phyloP scores from a whole-genome alignment of 139 green algal species.

The Auxenochlorella pyrenoidosa region DNA sequence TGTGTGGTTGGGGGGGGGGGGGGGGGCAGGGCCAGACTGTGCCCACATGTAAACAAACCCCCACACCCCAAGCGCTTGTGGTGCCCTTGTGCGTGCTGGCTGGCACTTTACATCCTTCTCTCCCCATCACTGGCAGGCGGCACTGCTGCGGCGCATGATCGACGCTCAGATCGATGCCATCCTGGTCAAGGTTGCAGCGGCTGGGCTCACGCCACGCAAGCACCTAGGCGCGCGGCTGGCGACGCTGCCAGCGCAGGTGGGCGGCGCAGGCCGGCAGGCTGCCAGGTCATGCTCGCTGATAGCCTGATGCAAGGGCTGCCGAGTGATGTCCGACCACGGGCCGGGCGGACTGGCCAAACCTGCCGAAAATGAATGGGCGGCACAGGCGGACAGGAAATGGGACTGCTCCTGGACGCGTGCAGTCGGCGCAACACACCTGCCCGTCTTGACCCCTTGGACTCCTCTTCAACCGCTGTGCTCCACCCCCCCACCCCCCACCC shows the following conservation, averaged over 20 bases:
- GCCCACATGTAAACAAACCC: no score
- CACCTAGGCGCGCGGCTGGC: slow-evolving; percentile 87
- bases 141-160: slow-evolving; percentile 80
- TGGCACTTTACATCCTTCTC: not conserved
- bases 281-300: no score
- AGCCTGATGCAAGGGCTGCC: no score
- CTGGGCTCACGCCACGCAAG: slow-evolving; percentile 84
- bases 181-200: slow-evolving; percentile 87
- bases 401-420: no score
- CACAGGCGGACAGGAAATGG: no score
- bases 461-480: not conserved
- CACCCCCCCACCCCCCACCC: not conserved
- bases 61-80: no score
- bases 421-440: no score
- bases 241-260: slow-evolving; percentile 22
- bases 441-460: not conserved
- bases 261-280: not conserved
- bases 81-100: not conserved
- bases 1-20: not conserved
- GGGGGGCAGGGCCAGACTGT: no score
- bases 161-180: slow-evolving; percentile 76
- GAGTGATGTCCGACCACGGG: no score
- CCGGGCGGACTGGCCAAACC: no score
- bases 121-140: not conserved
- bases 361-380: no score